phyloP scores from a whole-genome alignment of 352 stramenopile genomes.

The Elongisporangium undulatum region DNA sequence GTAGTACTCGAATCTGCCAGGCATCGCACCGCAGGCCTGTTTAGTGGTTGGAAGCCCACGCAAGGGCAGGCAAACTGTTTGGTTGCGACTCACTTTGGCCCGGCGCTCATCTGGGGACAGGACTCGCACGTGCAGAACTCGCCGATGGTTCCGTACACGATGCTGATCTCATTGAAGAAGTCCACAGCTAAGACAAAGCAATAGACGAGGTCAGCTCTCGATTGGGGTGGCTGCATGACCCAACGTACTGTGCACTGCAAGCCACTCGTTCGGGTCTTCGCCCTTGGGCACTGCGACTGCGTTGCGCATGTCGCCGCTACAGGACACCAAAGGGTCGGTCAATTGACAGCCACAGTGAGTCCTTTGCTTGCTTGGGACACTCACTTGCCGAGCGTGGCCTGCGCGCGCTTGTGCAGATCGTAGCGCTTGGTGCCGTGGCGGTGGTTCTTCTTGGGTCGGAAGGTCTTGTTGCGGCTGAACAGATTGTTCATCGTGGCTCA shows the following conservation, averaged over 20 bases:
- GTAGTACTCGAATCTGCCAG: constrained; percentile 79
- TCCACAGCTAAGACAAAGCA: constrained; percentile 70
- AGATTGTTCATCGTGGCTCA: constrained; percentile 49
- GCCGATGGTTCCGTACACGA: constrained; percentile 89
- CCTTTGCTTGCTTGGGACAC: constrained; percentile 11
- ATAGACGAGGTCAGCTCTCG: no score
- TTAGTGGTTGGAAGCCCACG: neutral
- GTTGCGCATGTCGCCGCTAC: constrained; percentile 60
- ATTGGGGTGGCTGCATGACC: neutral
- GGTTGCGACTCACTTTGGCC: constrained; percentile 37
- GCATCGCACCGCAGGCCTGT: neutral
- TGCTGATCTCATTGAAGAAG: constrained; percentile 94
- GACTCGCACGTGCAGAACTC: constrained; percentile 71
- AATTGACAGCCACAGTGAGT: no score
- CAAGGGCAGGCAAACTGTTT: neutral
- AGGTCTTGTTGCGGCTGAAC: constrained; percentile 84
- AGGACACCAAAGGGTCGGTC: neutral
- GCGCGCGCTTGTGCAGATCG: constrained; percentile 78
- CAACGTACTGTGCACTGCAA: constrained; percentile 86
- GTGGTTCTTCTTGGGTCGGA: constrained; percentile 84
- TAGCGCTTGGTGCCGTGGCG: constrained; percentile 76
- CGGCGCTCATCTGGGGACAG: constrained; percentile 74
- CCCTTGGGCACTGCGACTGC: constrained; percentile 57
- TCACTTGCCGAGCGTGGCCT: constrained; percentile 79
- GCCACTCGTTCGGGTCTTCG: constrained; percentile 91